These are phyloP conservation scores for Galeopsis tetrahit DNA, from an alignment of 257 asterid genomes.

Conservation along the genomic window DNA sequence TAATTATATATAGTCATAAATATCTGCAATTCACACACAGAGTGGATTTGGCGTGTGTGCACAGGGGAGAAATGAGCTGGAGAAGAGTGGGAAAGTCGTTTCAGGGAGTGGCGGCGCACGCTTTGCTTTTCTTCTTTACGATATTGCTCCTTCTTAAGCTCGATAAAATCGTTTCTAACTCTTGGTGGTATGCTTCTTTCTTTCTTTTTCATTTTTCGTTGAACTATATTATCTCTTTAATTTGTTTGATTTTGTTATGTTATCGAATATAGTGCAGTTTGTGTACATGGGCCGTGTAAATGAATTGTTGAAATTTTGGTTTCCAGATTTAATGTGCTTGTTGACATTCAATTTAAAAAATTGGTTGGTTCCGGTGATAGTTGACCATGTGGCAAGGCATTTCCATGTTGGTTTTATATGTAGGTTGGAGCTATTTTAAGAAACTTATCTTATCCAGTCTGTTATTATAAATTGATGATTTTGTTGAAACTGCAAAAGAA, in stretches of 20 bases:
- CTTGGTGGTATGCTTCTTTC: conserved; percentile 82
- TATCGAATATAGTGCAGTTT: conserved; percentile 6
- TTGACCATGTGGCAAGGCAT: neutral
- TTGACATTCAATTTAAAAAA: neutral
- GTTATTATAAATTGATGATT: neutral
- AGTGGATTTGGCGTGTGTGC: conserved; percentile 33
- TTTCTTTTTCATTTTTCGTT: neutral
- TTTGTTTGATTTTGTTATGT: neutral
- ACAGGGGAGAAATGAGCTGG: conserved; percentile 76
- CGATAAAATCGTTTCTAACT: conserved; percentile 60
- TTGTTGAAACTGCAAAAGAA: neutral
- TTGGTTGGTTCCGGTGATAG: neutral
- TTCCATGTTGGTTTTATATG: neutral
- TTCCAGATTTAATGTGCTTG: conserved; percentile 1
- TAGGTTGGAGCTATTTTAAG: conserved; percentile 1
- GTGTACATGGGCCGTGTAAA: neutral
- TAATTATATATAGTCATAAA: neutral
- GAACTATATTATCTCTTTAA: conserved; percentile 1
- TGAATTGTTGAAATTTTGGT: conserved; percentile 19
- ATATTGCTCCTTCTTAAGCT: conserved; percentile 82
- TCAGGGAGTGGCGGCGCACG: conserved; percentile 84
- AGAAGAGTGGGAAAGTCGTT: conserved; percentile 83
- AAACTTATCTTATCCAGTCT: neutral
- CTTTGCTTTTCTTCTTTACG: conserved; percentile 70
- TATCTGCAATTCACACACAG: conserved; percentile 27